Evolutionary conservation across 352 stramenopile species (phyloP).

Genomic region (Globisporangium nunn): DNA sequence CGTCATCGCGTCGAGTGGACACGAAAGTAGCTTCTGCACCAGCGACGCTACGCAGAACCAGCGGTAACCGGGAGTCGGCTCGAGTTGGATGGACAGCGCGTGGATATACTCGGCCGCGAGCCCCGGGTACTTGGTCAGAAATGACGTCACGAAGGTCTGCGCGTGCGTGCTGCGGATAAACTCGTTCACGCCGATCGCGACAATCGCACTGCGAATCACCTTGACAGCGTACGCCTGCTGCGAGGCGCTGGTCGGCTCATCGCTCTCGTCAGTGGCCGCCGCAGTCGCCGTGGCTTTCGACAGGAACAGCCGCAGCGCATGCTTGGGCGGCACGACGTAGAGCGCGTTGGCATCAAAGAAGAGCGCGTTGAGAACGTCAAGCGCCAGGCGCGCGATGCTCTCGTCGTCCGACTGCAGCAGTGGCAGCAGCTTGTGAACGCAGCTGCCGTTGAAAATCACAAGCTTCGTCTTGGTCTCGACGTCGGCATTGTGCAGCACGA

Average conservation of each 20-base stretch:
- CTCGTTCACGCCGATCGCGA: constrained; percentile 58
- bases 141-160: constrained; percentile 42
- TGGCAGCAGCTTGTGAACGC: constrained; percentile 60
- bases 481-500: constrained; percentile 47
- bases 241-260: constrained; percentile 22
- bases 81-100: constrained; percentile 49
- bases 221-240: constrained; percentile 45
- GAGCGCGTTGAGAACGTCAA: constrained; percentile 36
- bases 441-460: constrained; percentile 51
- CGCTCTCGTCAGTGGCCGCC: not conserved
- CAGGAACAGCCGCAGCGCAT: constrained; percentile 41
- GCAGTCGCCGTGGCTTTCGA: constrained; percentile 21
- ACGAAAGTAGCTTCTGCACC: constrained; percentile 57
- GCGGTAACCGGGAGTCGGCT: constrained; percentile 63
- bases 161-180: constrained; percentile 41
- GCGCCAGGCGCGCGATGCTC: constrained; percentile 25
- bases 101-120: constrained; percentile 55
- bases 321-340: constrained; percentile 35
- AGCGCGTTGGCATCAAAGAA: constrained; percentile 56
- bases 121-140: constrained; percentile 57
- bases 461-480: constrained; percentile 54
- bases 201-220: constrained; percentile 59
- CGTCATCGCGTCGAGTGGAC: constrained; percentile 32
- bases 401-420: constrained; percentile 59
- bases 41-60: constrained; percentile 77